Conservation (phyloP, 2,329 filamentous ascomycete genomes). For the Fusarium annulatum region DNA sequence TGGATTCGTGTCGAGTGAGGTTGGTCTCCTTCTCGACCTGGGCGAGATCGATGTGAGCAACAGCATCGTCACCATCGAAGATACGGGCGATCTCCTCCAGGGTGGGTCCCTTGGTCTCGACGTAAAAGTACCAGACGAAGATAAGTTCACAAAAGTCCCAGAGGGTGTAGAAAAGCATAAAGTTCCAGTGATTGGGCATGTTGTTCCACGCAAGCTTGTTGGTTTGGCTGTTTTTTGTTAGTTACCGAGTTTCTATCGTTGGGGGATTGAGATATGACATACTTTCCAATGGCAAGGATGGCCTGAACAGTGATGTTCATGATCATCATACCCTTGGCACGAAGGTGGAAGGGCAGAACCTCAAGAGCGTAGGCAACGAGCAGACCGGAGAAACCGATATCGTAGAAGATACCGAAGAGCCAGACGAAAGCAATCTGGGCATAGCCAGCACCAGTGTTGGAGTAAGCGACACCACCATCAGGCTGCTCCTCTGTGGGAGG, state of each 20-base stretch:
- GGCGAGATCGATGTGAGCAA: conserved; percentile 64
- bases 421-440: conserved; percentile 69
- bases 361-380: conserved; percentile 69
- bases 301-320: conserved; percentile 74
- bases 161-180: conserved; percentile 73
- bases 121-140: conserved; percentile 74
- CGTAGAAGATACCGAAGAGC: conserved; percentile 69
- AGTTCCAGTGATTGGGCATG: conserved; percentile 70
- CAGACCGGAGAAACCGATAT: conserved; percentile 69
- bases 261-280: conserved; percentile 40
- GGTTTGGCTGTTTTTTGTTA: conserved; percentile 59
- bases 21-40: conserved; percentile 65
- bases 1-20: conserved; percentile 43
- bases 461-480: conserved; percentile 45
- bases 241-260: background rate
- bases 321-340: conserved; percentile 70
- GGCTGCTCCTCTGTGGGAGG: conserved; percentile 32
- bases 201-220: conserved; percentile 73
- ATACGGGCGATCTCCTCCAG: conserved; percentile 72
- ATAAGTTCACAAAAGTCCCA: conserved; percentile 70
- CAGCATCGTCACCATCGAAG: conserved; percentile 73
- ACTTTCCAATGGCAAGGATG: conserved; percentile 70
- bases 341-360: conserved; percentile 67
- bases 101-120: conserved; percentile 77
- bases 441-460: conserved; percentile 60